Percentiles rank a stretch among this genome's conserved stretches.
Conservation (phyloP, 2,329 filamentous ascomycete species). For the Tolypocladium endophyticum region DNA sequence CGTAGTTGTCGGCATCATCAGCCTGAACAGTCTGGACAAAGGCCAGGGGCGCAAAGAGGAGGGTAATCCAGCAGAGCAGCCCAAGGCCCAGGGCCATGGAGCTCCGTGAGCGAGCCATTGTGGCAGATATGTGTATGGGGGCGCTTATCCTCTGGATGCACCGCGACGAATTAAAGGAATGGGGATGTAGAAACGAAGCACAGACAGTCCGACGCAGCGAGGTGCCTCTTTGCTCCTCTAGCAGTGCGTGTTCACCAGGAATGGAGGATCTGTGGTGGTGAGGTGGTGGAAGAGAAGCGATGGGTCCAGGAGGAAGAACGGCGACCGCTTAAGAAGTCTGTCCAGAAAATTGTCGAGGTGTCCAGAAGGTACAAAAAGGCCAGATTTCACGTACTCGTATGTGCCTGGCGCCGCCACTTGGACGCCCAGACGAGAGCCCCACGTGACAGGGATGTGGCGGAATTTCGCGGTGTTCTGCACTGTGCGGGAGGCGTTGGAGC, state of each 20-base stretch:
- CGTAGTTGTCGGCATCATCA: constrained; percentile 67
- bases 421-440: constrained; percentile 6
- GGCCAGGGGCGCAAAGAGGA: constrained; percentile 79
- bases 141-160: constrained; percentile 8
- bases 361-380: constrained; percentile 36
- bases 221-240: constrained; percentile 15
- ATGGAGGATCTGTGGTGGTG: constrained; percentile 16
- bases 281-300: constrained; percentile 12
- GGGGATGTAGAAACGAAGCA: constrained; percentile 12
- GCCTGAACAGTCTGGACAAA: constrained; percentile 70
- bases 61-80: constrained; percentile 81
- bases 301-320: constrained; percentile 18
- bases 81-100: constrained; percentile 72
- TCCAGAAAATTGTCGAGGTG: constrained; percentile 29
- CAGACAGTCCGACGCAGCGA: constrained; percentile 15
- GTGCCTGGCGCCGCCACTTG: constrained; percentile 3
- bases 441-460: constrained; percentile 15
- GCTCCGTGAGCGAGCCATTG: constrained; percentile 51
- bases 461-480: constrained; percentile 1
- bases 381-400: constrained; percentile 36
- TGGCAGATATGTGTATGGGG: constrained; percentile 11
- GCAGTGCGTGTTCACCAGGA: constrained; percentile 17
- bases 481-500: constrained; percentile 4
- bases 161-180: constrained; percentile 7
- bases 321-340: constrained; percentile 24